These are phyloP conservation scores for Aspergillus incahuasiensis DNA, from an alignment of 495 filamentous ascomycete species.

Conservation along the genomic window DNA sequence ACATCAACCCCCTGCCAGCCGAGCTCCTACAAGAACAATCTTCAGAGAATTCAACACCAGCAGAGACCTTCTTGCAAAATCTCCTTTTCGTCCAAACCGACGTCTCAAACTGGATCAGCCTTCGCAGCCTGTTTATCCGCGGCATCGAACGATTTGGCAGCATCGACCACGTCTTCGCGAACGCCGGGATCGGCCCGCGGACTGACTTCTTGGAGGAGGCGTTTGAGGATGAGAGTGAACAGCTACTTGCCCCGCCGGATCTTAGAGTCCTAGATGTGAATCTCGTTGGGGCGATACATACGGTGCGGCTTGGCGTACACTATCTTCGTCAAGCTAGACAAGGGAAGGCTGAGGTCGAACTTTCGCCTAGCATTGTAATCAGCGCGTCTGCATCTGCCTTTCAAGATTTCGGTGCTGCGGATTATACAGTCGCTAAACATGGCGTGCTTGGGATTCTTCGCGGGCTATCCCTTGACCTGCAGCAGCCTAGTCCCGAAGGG, in stretches of 20 bases:
- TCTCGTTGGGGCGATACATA: slow-evolving; percentile 39
- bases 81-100: slow-evolving; percentile 31
- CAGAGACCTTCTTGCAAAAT: slow-evolving; percentile 10
- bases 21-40: not conserved
- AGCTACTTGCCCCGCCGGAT: slow-evolving; percentile 38
- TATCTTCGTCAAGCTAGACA: slow-evolving; percentile 19
- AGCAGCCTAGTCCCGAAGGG: not conserved
- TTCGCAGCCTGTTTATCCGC: slow-evolving; percentile 35
- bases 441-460: slow-evolving; percentile 34
- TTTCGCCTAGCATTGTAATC: slow-evolving; percentile 30
- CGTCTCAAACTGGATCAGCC: slow-evolving; percentile 39
- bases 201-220: slow-evolving; percentile 36
- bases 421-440: slow-evolving; percentile 39
- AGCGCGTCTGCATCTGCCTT: slow-evolving; percentile 35
- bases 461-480: slow-evolving; percentile 20
- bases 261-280: slow-evolving; percentile 39
- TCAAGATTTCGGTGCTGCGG: slow-evolving; percentile 32
- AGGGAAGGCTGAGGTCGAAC: not conserved
- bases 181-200: slow-evolving; percentile 41
- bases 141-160: slow-evolving; percentile 34
- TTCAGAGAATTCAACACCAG: not conserved
- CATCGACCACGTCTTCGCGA: slow-evolving; percentile 49
- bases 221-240: slow-evolving; percentile 21
- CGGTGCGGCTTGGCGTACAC: slow-evolving; percentile 31
- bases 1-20: slow-evolving; percentile 26